Evolutionary conservation across 768 basidiomycete genomes (phyloP).

Genomic region (Tylopilus plumbeoviolaceoides): DNA sequence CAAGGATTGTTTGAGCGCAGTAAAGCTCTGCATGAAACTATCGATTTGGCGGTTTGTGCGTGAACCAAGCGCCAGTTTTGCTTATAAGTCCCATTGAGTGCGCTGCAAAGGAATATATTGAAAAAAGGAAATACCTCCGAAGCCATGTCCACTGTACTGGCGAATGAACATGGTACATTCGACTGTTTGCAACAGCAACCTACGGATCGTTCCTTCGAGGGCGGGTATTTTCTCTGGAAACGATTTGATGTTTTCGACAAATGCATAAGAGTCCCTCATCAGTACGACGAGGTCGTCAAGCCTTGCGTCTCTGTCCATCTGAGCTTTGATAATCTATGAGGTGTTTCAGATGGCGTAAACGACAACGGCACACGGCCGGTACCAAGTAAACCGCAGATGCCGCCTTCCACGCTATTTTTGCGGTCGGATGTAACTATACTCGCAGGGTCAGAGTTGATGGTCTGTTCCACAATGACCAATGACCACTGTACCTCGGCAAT

Average conservation of each 20-base stretch:
- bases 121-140: constrained; percentile 24
- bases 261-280: constrained; percentile 32
- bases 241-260: constrained; percentile 27
- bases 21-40: constrained; percentile 21
- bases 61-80: constrained; percentile 10
- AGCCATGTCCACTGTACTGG: constrained; percentile 34
- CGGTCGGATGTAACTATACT: constrained; percentile 24
- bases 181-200: constrained; percentile 30
- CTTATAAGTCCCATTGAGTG: constrained; percentile 13
- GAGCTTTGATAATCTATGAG: constrained; percentile 25
- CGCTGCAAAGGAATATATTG: background rate
- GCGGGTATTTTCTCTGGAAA: constrained; percentile 26
- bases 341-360: constrained; percentile 5
- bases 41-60: constrained; percentile 21
- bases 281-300: constrained; percentile 24
- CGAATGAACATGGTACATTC: constrained; percentile 36
- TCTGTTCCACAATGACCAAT: no score
- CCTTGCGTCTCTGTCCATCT: constrained; percentile 24
- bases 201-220: constrained; percentile 26
- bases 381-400: constrained; percentile 29
- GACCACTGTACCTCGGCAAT: constrained; percentile 16
- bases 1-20: constrained; percentile 24
- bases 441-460: background rate
- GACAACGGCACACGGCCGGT: background rate
- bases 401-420: constrained; percentile 27